Evolutionary conservation across 2,329 filamentous ascomycete species (phyloP).

Genomic region (Xylariaceae sp.): DNA sequence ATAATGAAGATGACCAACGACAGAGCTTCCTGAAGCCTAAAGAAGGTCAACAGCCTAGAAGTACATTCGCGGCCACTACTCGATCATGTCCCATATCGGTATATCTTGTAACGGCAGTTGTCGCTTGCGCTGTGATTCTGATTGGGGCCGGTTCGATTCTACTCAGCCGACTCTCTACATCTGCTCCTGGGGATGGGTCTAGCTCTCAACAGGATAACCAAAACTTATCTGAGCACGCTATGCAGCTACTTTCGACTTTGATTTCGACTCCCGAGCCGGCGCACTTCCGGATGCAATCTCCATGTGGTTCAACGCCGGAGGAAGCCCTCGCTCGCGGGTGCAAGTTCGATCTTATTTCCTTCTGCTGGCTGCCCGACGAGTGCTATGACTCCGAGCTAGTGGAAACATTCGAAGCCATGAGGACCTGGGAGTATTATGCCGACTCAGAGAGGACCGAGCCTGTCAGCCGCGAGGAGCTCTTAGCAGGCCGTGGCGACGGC

Average conservation of each 20-base stretch:
- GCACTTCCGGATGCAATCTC: slow-evolving; percentile 24
- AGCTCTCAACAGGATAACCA: not conserved
- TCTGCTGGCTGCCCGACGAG: slow-evolving; percentile 33
- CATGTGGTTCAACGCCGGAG: slow-evolving; percentile 26
- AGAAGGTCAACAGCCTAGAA: not conserved
- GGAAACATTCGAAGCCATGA: slow-evolving; percentile 23
- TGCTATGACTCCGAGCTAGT: slow-evolving; percentile 36
- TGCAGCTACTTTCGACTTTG: not conserved
- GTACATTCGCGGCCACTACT: not conserved
- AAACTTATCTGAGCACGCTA: slow-evolving; percentile 11
- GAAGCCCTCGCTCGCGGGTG: slow-evolving; percentile 32
- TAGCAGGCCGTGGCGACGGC: slow-evolving; percentile 14
- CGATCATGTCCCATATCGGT: not conserved
- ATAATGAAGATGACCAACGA: slow-evolving; percentile 5
- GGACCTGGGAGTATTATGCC: slow-evolving; percentile 18
- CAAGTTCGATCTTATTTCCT: slow-evolving; percentile 36
- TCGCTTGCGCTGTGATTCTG: not conserved
- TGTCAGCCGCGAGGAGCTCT: slow-evolving; percentile 18
- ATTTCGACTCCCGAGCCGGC: slow-evolving; percentile 3
- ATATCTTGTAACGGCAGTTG: slow-evolving; percentile 2
- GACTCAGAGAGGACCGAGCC: slow-evolving; percentile 20
- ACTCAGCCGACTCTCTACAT: not conserved
- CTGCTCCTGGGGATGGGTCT: too few relatives aligned
- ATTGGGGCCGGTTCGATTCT: not conserved
- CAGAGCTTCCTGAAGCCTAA: slow-evolving; percentile 7